A percentile compares a stretch with the other conserved stretches of the same genome.
phyloP scores from a whole-genome alignment of 306 rosid genomes.

The Gastrolobium bilobum region DNA sequence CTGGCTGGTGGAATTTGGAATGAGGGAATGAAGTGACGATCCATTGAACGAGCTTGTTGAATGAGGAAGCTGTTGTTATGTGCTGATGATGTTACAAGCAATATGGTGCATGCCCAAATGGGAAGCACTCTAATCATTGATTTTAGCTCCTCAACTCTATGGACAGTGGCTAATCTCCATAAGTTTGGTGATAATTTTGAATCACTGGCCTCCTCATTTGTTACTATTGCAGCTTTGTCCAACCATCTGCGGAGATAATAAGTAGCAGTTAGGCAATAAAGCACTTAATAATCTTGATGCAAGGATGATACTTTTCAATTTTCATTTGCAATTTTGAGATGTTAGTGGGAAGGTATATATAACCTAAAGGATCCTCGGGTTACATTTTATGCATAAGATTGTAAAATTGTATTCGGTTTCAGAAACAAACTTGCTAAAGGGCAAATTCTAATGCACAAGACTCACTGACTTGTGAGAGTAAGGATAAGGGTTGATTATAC shows the following conservation, averaged over 20 bases:
- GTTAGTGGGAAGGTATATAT: no score
- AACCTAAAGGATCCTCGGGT: no score
- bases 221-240: slow-evolving; percentile 65
- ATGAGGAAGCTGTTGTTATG: slow-evolving; percentile 60
- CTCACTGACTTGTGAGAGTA: no score
- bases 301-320: no score
- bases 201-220: slow-evolving; percentile 23
- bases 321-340: no score
- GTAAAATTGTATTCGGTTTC: no score
- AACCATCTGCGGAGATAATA: slow-evolving; percentile 54
- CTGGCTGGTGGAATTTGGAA: slow-evolving; percentile 68
- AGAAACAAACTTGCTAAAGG: no score
- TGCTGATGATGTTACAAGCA: slow-evolving; percentile 55
- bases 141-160: slow-evolving; percentile 42
- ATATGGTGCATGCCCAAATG: neutral
- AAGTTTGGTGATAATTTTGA: slow-evolving; percentile 53
- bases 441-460: no score
- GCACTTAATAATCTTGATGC: no score
- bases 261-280: neutral
- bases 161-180: slow-evolving; percentile 69
- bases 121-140: no score
- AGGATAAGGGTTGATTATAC: no score
- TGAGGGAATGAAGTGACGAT: slow-evolving; percentile 52
- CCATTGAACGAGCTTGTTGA: slow-evolving; percentile 68
- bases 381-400: no score